Conservation (phyloP, 2,329 filamentous ascomycete genomes). For the Aureobasidium zeae region DNA sequence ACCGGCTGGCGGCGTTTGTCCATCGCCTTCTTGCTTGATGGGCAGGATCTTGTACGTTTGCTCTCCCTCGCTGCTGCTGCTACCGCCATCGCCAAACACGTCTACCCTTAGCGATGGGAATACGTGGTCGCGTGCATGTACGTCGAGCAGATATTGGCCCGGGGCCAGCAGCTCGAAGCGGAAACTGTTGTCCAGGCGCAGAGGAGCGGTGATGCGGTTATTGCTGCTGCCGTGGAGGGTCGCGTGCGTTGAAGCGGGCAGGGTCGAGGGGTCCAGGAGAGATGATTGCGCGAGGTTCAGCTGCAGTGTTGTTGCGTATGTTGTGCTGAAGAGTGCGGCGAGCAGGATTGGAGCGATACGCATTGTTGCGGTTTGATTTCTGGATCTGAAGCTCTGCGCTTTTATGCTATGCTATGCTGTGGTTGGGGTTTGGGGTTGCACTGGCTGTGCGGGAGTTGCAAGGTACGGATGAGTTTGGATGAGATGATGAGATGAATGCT, state of each 20-base stretch:
- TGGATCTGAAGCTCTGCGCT: too few species aligned
- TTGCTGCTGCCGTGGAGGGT: conserved; percentile 44
- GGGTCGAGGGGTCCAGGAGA: conserved; percentile 37
- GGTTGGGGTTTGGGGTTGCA: too few species aligned
- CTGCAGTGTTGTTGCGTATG: conserved; percentile 36
- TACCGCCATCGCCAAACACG: conserved; percentile 38
- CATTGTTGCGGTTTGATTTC: neutral
- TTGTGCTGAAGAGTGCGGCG: neutral
- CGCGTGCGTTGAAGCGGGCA: conserved; percentile 51
- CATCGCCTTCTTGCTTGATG: neutral
- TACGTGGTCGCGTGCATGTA: conserved; percentile 63
- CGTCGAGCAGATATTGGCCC: conserved; percentile 72
- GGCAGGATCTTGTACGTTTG: too few species aligned
- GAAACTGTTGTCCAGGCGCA: conserved; percentile 62
- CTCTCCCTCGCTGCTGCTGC: neutral
- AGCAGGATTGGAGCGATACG: neutral
- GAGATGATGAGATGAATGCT: too few species aligned
- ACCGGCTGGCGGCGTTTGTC: conserved; percentile 22
- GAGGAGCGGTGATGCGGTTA: conserved; percentile 47
- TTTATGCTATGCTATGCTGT: too few species aligned
- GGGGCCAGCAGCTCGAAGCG: conserved; percentile 62
- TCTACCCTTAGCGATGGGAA: conserved; percentile 80
- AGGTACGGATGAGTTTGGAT: too few species aligned
- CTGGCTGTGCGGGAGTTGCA: too few species aligned
- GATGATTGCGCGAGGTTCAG: conserved; percentile 42